These are phyloP conservation scores for Plasmodium gallinaceum DNA, from an alignment of 169 alveolate species.

Conservation along the genomic window DNA sequence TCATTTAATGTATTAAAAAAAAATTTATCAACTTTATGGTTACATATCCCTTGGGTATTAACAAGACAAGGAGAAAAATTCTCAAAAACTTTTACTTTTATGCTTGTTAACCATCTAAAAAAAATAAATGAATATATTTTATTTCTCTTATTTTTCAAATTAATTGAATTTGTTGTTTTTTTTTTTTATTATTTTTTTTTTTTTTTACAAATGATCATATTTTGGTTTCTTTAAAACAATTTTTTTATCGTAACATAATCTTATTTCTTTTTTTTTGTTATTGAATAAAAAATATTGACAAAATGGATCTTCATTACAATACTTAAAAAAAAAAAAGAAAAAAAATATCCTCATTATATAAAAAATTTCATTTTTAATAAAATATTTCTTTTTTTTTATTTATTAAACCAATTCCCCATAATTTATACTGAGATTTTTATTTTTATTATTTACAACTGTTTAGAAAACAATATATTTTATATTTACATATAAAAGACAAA, in stretches of 20 bases:
- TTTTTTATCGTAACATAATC: constrained; percentile 71
- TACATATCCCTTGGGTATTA: constrained; percentile 73
- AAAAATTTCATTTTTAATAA: background rate
- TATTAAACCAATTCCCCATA: constrained; percentile 43
- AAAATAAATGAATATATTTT: background rate
- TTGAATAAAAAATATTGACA: constrained; percentile 53
- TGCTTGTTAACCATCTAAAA: constrained; percentile 40
- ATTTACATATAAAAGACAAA: background rate
- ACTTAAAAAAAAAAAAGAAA: background rate
- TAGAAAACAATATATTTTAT: background rate
- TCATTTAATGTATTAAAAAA: constrained; percentile 50
- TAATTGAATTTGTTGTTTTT: background rate
- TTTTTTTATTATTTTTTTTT: constrained; percentile 10
- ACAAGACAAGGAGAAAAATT: constrained; percentile 49
- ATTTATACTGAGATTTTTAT: constrained; percentile 11
- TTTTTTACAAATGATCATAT: constrained; percentile 38
- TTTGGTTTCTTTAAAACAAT: constrained; percentile 30
- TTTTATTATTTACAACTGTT: constrained; percentile 33
- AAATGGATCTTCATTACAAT: constrained; percentile 72
- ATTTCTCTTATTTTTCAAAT: background rate
- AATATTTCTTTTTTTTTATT: background rate
- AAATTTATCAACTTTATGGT: constrained; percentile 43
- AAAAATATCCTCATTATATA: background rate
- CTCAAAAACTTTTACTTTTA: constrained; percentile 49
- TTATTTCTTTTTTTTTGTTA: constrained; percentile 40